Evolutionary conservation across 1,139 yeast species (phyloP).

Genomic region (Zygosaccharomyces sapae): DNA sequence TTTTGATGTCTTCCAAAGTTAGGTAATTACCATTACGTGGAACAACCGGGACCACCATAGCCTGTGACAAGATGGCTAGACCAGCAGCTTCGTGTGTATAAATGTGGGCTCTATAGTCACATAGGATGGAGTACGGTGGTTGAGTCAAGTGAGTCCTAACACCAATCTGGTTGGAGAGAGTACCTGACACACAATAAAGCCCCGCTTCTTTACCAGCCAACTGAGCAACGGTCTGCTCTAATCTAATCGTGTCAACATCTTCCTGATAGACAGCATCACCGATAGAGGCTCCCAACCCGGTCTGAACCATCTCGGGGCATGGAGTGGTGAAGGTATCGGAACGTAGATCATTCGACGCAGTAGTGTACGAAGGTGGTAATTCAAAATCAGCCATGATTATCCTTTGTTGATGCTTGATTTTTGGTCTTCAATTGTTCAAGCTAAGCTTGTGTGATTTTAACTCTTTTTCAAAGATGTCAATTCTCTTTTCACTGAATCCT

Average conservation of each 20-base stretch:
- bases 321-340: conserved; percentile 95
- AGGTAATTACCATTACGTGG: conserved; percentile 72
- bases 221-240: conserved; percentile 63
- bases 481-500: neutral
- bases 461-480: neutral
- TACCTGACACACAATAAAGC: conserved; percentile 84
- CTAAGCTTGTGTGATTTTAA: neutral
- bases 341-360: conserved; percentile 57
- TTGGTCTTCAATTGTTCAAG: neutral
- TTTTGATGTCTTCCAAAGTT: conserved; percentile 73
- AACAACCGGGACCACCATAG: conserved; percentile 81
- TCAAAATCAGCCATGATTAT: conserved; percentile 18
- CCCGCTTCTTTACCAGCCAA: conserved; percentile 83
- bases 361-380: conserved; percentile 33
- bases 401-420: neutral
- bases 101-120: conserved; percentile 84
- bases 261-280: conserved; percentile 92
- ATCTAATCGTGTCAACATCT: conserved; percentile 61
- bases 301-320: conserved; percentile 67
- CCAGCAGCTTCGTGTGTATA: conserved; percentile 88
- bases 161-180: conserved; percentile 85
- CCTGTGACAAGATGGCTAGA: conserved; percentile 80
- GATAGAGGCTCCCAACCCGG: conserved; percentile 55
- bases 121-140: conserved; percentile 81
- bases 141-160: conserved; percentile 70